These are phyloP conservation scores for Leccinum ochraceum DNA, from an alignment of 768 basidiomycete species.

Conservation along the genomic window DNA sequence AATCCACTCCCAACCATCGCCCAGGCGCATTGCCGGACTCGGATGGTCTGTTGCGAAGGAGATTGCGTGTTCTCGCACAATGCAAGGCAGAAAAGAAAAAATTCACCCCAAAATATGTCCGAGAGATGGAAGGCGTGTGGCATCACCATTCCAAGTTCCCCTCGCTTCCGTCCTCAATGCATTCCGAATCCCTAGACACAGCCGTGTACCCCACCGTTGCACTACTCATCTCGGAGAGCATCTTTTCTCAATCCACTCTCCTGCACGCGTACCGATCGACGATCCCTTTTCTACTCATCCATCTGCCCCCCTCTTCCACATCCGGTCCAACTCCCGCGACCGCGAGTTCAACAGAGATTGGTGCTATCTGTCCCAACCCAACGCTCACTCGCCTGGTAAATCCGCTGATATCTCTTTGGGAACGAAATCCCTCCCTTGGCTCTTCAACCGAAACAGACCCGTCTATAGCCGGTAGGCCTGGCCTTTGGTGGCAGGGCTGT, in stretches of 20 bases:
- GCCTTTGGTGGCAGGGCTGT: conserved; percentile 41
- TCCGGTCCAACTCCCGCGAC: background rate
- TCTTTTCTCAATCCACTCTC: conserved; percentile 72
- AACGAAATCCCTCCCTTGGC: conserved; percentile 10
- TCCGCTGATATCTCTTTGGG: conserved; percentile 27
- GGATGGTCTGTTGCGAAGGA: conserved; percentile 36
- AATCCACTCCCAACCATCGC: background rate
- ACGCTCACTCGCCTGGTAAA: conserved; percentile 18
- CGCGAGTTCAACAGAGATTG: background rate
- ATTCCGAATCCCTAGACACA: background rate
- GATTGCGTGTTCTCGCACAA: conserved; percentile 79
- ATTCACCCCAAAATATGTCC: conserved; percentile 73
- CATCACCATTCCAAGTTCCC: conserved; percentile 32
- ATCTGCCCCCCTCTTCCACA: conserved; percentile 54
- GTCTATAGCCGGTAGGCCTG: conserved; percentile 33
- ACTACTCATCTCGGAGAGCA: conserved; percentile 76
- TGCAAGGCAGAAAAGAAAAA: conserved; percentile 92
- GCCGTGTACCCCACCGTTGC: conserved; percentile 47
- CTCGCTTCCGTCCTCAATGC: background rate
- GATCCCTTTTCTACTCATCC: conserved; percentile 77
- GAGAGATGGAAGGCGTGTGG: conserved; percentile 91
- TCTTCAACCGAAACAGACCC: background rate
- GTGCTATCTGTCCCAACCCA: conserved; percentile 26
- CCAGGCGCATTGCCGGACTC: conserved; percentile 17
- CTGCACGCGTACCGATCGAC: conserved; percentile 71